A percentile compares a stretch with the other conserved stretches of the same genome.
Conservation (phyloP, 257 asterid species). For the Solanum gracilifrons region DNA sequence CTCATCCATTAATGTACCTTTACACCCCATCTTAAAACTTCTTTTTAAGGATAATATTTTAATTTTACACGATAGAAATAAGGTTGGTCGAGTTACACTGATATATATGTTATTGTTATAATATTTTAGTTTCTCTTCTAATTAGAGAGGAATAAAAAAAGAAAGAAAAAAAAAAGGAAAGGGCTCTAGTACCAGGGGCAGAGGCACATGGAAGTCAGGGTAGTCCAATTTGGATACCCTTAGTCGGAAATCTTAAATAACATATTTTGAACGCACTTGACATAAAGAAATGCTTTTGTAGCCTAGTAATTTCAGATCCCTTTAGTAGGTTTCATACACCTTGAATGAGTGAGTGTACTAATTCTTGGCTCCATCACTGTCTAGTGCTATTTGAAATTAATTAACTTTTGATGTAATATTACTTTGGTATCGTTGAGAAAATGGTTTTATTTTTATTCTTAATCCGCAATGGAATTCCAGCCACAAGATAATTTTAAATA, state of each 20-base stretch:
- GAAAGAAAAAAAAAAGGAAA: neutral
- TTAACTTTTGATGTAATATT: neutral
- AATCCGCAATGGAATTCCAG: neutral
- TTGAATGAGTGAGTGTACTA: too few species aligned
- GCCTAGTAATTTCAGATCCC: too few species aligned
- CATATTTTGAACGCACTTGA: rapidly evolving
- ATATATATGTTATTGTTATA: too few species aligned
- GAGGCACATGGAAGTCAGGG: too few species aligned
- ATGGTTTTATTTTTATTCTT: neutral
- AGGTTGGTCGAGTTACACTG: neutral
- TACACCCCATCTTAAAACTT: neutral
- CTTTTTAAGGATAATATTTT: neutral
- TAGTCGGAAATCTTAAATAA: too few species aligned
- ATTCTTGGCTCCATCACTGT: neutral
- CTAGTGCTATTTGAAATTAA: neutral
- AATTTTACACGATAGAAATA: too few species aligned
- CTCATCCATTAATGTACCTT: neutral
- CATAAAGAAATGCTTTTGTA: rapidly evolving
- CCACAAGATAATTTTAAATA: neutral
- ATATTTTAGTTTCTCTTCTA: neutral
- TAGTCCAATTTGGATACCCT: too few species aligned
- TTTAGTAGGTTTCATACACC: too few species aligned
- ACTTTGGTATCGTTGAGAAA: neutral
- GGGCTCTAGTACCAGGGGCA: neutral
- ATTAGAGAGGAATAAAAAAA: neutral